Evolutionary conservation across 495 filamentous ascomycete species (phyloP).

Genomic region (Aspergillus indologenus): DNA sequence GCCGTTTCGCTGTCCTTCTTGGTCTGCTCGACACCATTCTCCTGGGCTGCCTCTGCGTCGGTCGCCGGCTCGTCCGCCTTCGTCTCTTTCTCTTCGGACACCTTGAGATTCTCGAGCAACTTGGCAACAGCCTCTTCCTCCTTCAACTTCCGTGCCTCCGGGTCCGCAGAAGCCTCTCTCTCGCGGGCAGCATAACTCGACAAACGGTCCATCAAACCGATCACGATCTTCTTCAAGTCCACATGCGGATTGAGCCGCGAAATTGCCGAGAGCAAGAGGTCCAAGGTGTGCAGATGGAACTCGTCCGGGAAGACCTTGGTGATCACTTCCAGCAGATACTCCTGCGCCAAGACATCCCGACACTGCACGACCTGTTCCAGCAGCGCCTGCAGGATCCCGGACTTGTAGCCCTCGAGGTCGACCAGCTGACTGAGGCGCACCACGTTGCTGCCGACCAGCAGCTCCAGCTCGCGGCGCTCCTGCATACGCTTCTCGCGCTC

Average conservation of each 20-base stretch:
- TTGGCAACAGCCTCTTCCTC: slow-evolving; percentile 80
- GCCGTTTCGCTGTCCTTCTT: slow-evolving; percentile 23
- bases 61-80: slow-evolving; percentile 36
- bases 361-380: slow-evolving; percentile 97
- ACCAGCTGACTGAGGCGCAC: slow-evolving; percentile 94
- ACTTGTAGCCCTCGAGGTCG: slow-evolving; percentile 89
- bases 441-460: slow-evolving; percentile 93
- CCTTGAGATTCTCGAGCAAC: slow-evolving; percentile 71
- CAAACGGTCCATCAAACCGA: slow-evolving; percentile 93
- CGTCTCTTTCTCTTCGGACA: slow-evolving; percentile 63
- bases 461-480: slow-evolving; percentile 90
- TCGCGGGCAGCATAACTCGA: slow-evolving; percentile 90
- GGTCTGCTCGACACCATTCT: slow-evolving; percentile 48
- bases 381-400: slow-evolving; percentile 81
- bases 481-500: slow-evolving; percentile 91
- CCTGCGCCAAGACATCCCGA: slow-evolving; percentile 92
- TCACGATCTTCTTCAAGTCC: slow-evolving; percentile 96
- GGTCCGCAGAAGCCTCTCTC: slow-evolving; percentile 69
- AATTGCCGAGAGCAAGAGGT: slow-evolving; percentile 88
- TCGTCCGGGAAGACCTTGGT: slow-evolving; percentile 99
- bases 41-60: slow-evolving; percentile 34
- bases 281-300: slow-evolving; percentile 93
- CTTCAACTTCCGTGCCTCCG: slow-evolving; percentile 67
- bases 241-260: slow-evolving; percentile 91
- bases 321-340: slow-evolving; percentile 96